Percentiles rank a stretch among this genome's conserved stretches.
phyloP scores from a whole-genome alignment of 257 asterid species.

The Coffea canephora region DNA sequence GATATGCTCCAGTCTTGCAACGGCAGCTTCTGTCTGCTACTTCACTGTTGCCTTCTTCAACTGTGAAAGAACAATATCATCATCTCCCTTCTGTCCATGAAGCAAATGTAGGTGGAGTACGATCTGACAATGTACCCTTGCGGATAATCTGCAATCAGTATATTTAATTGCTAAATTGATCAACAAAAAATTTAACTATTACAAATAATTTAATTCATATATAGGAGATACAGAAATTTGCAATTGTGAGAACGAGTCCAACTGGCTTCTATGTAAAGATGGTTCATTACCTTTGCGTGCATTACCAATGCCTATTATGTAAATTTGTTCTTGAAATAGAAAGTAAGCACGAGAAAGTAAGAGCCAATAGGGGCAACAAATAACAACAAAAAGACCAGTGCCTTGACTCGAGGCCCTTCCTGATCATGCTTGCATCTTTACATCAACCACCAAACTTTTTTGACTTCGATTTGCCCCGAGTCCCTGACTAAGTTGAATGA shows the following conservation, averaged over 20 bases:
- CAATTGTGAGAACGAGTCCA: background rate
- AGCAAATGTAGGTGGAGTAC: conserved; percentile 31
- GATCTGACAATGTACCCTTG: conserved; percentile 32
- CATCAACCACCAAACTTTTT: background rate
- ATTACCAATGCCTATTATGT: background rate
- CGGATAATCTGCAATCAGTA: conserved; percentile 44
- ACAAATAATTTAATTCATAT: conserved; percentile 6
- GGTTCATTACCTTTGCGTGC: background rate
- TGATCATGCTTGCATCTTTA: background rate
- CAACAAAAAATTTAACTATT: background rate
- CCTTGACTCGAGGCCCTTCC: background rate
- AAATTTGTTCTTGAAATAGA: background rate
- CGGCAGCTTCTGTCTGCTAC: conserved; percentile 31
- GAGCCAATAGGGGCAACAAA: background rate
- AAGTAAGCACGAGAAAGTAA: background rate
- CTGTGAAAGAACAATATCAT: conserved; percentile 34
- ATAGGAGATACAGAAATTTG: background rate
- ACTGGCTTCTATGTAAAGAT: background rate
- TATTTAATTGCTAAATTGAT: conserved; percentile 24
- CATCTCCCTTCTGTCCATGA: conserved; percentile 39
- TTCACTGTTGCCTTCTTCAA: conserved; percentile 25
- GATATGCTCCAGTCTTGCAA: conserved; percentile 34
- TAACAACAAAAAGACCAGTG: background rate
- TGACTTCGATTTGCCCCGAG: background rate
- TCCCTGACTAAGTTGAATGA: background rate